Evolutionary conservation across 2,329 filamentous ascomycete species (phyloP).

Genomic region (Aspergillus nomiae): DNA sequence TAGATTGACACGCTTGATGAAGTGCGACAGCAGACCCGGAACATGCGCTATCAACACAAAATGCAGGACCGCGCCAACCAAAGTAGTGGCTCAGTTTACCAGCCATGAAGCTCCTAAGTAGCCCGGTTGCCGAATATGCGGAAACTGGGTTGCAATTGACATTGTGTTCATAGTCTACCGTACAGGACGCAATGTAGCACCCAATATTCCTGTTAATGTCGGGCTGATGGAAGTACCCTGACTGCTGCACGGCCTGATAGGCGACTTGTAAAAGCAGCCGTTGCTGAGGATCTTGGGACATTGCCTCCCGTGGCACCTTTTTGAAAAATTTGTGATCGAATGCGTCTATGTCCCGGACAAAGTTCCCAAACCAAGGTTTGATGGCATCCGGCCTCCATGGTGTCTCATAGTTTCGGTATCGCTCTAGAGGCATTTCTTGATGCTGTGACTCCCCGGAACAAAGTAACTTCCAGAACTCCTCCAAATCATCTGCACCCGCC

Average conservation of each 20-base stretch:
- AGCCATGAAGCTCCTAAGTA: constrained; percentile 27
- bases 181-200: constrained; percentile 40
- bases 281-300: constrained; percentile 37
- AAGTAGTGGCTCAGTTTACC: constrained; percentile 45
- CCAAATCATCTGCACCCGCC: constrained; percentile 29
- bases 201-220: constrained; percentile 35
- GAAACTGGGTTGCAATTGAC: constrained; percentile 38
- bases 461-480: constrained; percentile 38
- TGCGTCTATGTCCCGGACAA: constrained; percentile 23
- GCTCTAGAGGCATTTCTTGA: constrained; percentile 18
- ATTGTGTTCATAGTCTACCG: constrained; percentile 47
- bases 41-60: constrained; percentile 47
- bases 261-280: constrained; percentile 32
- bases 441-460: constrained; percentile 25
- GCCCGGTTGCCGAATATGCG: constrained; percentile 39
- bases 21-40: constrained; percentile 42
- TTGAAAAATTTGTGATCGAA: constrained; percentile 39
- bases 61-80: constrained; percentile 45
- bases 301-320: constrained; percentile 28
- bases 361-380: constrained; percentile 22
- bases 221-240: constrained; percentile 29
- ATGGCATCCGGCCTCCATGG: constrained; percentile 17
- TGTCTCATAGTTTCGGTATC: constrained; percentile 20
- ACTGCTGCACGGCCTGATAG: constrained; percentile 35
- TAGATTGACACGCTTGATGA: constrained; percentile 27